phyloP scores from a whole-genome alignment of 2,329 filamentous ascomycete genomes.

The Exophiala spinifera region DNA sequence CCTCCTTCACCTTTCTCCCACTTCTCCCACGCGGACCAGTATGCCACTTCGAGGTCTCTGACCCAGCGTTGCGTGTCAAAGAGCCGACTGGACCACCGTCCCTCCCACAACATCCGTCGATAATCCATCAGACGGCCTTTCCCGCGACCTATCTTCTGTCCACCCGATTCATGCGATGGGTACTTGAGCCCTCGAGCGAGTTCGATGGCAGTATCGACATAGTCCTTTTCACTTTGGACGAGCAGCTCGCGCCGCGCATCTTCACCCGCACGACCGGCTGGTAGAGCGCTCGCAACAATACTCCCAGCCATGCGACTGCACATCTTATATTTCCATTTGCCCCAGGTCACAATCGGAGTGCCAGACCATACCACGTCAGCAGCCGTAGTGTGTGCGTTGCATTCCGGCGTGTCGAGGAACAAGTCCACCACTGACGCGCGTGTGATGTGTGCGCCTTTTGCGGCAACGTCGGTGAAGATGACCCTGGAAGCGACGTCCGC shows the following conservation, averaged over 20 bases:
- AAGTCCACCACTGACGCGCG: slow-evolving; percentile 88
- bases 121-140: slow-evolving; percentile 73
- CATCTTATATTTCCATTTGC: slow-evolving; percentile 96
- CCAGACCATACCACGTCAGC: slow-evolving; percentile 96
- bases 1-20: slow-evolving; percentile 87
- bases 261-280: slow-evolving; percentile 64
- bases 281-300: slow-evolving; percentile 85
- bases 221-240: slow-evolving; percentile 72
- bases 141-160: slow-evolving; percentile 33
- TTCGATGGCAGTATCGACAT: slow-evolving; percentile 72
- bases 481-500: slow-evolving; percentile 80
- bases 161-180: slow-evolving; percentile 33
- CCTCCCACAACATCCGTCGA: slow-evolving; percentile 75
- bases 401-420: slow-evolving; percentile 95
- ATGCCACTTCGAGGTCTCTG: slow-evolving; percentile 79
- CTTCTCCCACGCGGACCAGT: slow-evolving; percentile 79
- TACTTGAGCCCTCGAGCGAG: slow-evolving; percentile 66
- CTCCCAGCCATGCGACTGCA: slow-evolving; percentile 97
- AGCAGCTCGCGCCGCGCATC: slow-evolving; percentile 72
- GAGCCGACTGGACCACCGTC: slow-evolving; percentile 78
- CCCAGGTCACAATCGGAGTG: slow-evolving; percentile 84
- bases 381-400: slow-evolving; percentile 95
- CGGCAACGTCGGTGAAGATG: slow-evolving; percentile 93
- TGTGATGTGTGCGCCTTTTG: slow-evolving; percentile 90
- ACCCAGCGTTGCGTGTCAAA: slow-evolving; percentile 95